phyloP scores from a whole-genome alignment of 345 rosid genomes.

The Salix koriyanagi region DNA sequence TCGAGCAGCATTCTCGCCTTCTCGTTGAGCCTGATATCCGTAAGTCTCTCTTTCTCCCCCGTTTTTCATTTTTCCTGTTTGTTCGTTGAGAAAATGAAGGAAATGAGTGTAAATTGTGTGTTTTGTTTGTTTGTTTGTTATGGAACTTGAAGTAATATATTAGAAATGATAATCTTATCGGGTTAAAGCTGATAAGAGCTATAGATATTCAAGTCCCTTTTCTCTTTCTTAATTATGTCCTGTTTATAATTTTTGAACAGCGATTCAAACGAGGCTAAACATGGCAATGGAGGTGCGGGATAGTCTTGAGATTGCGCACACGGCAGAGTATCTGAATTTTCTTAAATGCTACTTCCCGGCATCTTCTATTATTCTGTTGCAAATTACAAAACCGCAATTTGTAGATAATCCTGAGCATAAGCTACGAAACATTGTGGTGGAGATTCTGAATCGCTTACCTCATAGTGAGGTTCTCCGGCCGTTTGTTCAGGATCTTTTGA shows the following conservation, averaged over 20 bases:
- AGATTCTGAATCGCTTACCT: constrained; percentile 91
- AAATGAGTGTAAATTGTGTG: neutral
- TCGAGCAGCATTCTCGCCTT: constrained; percentile 89
- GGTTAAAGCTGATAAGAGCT: neutral
- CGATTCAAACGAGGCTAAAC: constrained; percentile 67
- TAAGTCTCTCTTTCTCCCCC: constrained; percentile 21
- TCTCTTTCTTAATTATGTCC: neutral
- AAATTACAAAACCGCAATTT: constrained; percentile 78
- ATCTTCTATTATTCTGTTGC: constrained; percentile 67
- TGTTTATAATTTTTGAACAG: constrained; percentile 39
- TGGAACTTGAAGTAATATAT: neutral
- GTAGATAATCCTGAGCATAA: constrained; percentile 87
- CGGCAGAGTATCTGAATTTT: constrained; percentile 92
- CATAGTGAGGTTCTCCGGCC: constrained; percentile 98
- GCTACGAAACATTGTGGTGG: constrained; percentile 79
- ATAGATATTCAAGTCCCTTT: neutral
- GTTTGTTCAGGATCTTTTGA: constrained; percentile 92
- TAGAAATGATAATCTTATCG: neutral
- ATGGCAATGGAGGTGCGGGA: constrained; percentile 96
- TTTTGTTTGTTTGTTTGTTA: neutral
- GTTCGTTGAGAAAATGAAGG: neutral
- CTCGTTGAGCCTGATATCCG: constrained; percentile 77
- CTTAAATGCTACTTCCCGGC: constrained; percentile 92
- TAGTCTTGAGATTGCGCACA: constrained; percentile 95
- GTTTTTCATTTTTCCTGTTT: constrained; percentile 3